These are phyloP conservation scores for Tarenaya hassleriana DNA, from an alignment of 345 rosid species.

Conservation along the genomic window DNA sequence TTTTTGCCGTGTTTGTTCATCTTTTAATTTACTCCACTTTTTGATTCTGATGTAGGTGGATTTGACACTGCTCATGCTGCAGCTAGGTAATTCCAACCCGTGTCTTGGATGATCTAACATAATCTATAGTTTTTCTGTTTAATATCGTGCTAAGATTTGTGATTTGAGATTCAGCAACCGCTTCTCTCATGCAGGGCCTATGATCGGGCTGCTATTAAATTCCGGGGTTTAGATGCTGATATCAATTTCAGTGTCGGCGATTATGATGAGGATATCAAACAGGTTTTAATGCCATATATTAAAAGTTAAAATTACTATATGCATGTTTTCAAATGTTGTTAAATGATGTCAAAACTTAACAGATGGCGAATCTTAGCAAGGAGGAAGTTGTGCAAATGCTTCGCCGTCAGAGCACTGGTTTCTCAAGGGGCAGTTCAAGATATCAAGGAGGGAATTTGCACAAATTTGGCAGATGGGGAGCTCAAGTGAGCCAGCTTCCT, in stretches of 20 bases:
- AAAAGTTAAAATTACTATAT: neutral
- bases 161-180: neutral
- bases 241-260: slow-evolving; percentile 76
- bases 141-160: neutral
- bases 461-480: slow-evolving; percentile 89
- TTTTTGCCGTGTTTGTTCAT: slow-evolving; percentile 11
- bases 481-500: slow-evolving; percentile 77
- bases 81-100: slow-evolving; percentile 49
- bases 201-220: slow-evolving; percentile 93
- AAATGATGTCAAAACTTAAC: slow-evolving; percentile 21
- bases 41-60: slow-evolving; percentile 22
- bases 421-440: slow-evolving; percentile 84
- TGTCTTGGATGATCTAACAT: slow-evolving; percentile 7
- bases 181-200: slow-evolving; percentile 53
- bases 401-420: slow-evolving; percentile 86
- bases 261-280: slow-evolving; percentile 79
- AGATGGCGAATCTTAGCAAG: slow-evolving; percentile 69
- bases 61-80: slow-evolving; percentile 34
- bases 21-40: slow-evolving; percentile 14
- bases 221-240: slow-evolving; percentile 86
- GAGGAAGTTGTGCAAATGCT: slow-evolving; percentile 93
- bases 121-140: neutral
- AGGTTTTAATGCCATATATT: slow-evolving; percentile 39
- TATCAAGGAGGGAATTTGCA: slow-evolving; percentile 81
- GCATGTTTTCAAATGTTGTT: slow-evolving; percentile 15